Conservation (phyloP, 1,284 basidiomycete species). For the Tremellales sp. region DNA sequence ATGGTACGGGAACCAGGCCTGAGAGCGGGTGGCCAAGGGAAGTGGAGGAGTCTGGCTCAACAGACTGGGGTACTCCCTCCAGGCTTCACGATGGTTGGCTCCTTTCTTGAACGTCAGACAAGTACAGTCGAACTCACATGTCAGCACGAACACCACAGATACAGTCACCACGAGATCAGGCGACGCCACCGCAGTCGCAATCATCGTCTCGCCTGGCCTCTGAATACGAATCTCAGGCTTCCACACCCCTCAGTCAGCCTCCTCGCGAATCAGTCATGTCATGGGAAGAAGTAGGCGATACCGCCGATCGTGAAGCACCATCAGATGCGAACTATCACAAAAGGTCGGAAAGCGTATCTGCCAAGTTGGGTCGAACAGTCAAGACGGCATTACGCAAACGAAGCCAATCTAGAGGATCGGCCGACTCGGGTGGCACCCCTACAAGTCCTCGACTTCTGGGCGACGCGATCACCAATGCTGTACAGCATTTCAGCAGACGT, state of each 20-base stretch:
- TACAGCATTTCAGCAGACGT: slow-evolving; percentile 15
- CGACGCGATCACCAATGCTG: slow-evolving; percentile 6
- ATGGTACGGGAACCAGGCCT: not conserved
- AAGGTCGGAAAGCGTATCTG: slow-evolving; percentile 37
- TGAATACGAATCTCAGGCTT: not conserved
- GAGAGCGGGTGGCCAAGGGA: slow-evolving; percentile 24
- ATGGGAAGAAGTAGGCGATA: slow-evolving; percentile 39
- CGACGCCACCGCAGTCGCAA: no score
- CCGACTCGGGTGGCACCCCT: slow-evolving; percentile 17
- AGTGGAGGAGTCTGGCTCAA: slow-evolving; percentile 22
- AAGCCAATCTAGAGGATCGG: slow-evolving; percentile 21
- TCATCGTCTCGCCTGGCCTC: not conserved
- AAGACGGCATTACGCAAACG: slow-evolving; percentile 31
- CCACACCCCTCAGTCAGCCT: slow-evolving; percentile 9
- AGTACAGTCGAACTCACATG: no score
- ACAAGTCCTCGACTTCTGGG: slow-evolving; percentile 20
- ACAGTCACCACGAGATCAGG: no score
- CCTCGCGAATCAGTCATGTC: slow-evolving; percentile 31
- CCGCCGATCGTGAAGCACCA: slow-evolving; percentile 25
- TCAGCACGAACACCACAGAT: no score
- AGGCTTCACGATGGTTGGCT: no score
- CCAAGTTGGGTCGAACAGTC: slow-evolving; percentile 32
- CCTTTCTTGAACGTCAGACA: no score
- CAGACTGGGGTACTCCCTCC: slow-evolving; percentile 38
- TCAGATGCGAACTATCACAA: slow-evolving; percentile 28